Percentiles rank a stretch among this genome's conserved stretches.
Evolutionary conservation across 2,329 filamentous ascomycete genomes (phyloP).

Genomic region (Parafenestella ontariensis): DNA sequence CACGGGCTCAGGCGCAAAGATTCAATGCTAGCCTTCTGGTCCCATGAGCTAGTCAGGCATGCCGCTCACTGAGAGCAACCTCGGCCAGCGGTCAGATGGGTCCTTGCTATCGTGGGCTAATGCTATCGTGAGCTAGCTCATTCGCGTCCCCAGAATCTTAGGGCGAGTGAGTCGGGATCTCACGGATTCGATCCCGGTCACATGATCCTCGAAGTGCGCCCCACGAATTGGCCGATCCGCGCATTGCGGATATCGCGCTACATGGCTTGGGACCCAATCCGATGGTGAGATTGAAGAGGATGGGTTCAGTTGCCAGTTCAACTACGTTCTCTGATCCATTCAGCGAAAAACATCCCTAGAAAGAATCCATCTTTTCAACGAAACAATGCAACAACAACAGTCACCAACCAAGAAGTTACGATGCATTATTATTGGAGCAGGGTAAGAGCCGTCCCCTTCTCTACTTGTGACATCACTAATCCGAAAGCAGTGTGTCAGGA

Average conservation of each 20-base stretch:
- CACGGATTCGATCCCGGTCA: neutral
- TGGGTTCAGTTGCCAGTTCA: neutral
- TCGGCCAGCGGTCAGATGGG: no score
- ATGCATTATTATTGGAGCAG: constrained; percentile 1
- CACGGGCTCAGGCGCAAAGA: no score
- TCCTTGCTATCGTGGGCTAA: no score
- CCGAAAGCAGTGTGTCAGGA: neutral
- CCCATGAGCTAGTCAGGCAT: no score
- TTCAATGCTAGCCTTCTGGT: no score
- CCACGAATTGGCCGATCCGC: neutral
- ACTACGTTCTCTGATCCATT: neutral
- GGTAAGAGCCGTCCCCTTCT: neutral
- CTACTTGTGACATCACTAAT: neutral
- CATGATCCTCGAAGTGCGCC: neutral
- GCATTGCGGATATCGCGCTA: neutral
- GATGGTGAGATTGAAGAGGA: neutral
- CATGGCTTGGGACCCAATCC: no score
- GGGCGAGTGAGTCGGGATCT: no score
- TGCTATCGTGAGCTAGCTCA: no score
- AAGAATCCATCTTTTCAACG: neutral
- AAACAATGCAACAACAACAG: neutral
- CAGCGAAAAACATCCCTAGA: neutral
- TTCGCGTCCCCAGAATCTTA: no score
- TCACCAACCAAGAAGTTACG: neutral
- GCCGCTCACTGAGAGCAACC: neutral